These are phyloP conservation scores for Pichia heedii DNA, from an alignment of 805 yeast genomes.

Conservation along the genomic window DNA sequence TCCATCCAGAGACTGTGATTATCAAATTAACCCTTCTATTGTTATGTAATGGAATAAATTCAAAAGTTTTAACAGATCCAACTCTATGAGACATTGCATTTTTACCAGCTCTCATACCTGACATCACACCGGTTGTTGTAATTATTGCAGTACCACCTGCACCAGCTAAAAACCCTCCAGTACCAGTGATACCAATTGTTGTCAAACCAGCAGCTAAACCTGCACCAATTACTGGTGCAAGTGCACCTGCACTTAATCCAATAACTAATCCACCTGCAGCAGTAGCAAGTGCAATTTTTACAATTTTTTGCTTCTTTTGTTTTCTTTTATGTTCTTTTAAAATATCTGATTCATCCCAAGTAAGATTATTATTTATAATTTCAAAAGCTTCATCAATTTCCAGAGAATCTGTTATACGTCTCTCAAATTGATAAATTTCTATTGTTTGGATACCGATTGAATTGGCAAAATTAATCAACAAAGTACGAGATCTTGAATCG, in stretches of 20 bases:
- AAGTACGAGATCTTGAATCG: conserved; percentile 79
- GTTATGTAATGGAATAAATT: conserved; percentile 85
- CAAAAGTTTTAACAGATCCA: conserved; percentile 91
- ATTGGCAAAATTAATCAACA: conserved; percentile 61
- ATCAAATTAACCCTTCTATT: conserved; percentile 81
- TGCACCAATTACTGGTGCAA: conserved; percentile 98
- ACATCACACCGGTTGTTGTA: conserved; percentile 81
- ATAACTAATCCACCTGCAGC: conserved; percentile 91
- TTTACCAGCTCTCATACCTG: conserved; percentile 85
- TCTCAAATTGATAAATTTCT: conserved; percentile 82
- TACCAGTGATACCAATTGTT: conserved; percentile 92
- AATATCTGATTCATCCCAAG: conserved; percentile 64
- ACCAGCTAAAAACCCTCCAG: conserved; percentile 87
- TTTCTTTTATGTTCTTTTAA: conserved; percentile 63
- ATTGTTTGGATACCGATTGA: conserved; percentile 48
- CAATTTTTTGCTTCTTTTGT: conserved; percentile 56
- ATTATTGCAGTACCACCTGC: conserved; percentile 94
- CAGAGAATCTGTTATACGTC: conserved; percentile 80
- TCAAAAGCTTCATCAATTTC: conserved; percentile 57
- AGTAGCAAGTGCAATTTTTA: conserved; percentile 91
- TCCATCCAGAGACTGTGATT: conserved; percentile 94
- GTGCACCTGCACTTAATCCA: conserved; percentile 88
- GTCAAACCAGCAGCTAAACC: conserved; percentile 96
- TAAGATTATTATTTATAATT: conserved; percentile 33
- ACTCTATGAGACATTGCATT: conserved; percentile 78